These are phyloP conservation scores for Candida montana DNA, from an alignment of 805 yeast genomes.

Conservation along the genomic window DNA sequence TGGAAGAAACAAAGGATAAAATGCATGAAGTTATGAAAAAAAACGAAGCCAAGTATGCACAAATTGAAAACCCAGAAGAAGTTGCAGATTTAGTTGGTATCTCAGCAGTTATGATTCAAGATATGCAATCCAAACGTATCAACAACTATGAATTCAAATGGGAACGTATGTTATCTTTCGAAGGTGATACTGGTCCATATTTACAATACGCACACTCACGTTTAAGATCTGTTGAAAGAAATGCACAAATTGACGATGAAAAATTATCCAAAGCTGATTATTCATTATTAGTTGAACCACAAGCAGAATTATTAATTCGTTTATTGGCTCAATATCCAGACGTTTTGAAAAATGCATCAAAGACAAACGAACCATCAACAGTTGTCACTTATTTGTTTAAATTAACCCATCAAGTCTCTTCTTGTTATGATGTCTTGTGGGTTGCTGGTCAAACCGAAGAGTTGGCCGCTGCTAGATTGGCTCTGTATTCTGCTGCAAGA, in stretches of 20 bases:
- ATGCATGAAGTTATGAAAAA: conserved; percentile 97
- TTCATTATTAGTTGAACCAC: conserved; percentile 61
- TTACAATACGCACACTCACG: conserved; percentile 98
- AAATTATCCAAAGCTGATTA: conserved; percentile 49
- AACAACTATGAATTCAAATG: conserved; percentile 95
- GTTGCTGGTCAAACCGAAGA: conserved; percentile 92
- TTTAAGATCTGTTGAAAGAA: conserved; percentile 89
- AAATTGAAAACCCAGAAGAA: conserved; percentile 88
- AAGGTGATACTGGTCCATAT: conserved; percentile 99
- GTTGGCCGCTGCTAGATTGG: conserved; percentile 85
- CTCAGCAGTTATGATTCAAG: conserved; percentile 98
- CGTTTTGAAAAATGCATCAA: conserved; percentile 71
- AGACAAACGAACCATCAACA: conserved; percentile 88
- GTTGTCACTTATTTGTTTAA: conserved; percentile 89
- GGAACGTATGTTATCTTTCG: conserved; percentile 97
- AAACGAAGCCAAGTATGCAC: conserved; percentile 86
- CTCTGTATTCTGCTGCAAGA: conserved; percentile 84
- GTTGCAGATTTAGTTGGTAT: conserved; percentile 95
- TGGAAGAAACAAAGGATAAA: conserved; percentile 87
- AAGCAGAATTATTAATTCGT: conserved; percentile 68
- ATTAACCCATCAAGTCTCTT: conserved; percentile 88
- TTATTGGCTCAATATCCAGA: conserved; percentile 88
- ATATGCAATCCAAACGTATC: conserved; percentile 95
- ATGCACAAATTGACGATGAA: conserved; percentile 47
- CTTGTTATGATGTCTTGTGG: conserved; percentile 95